These are phyloP conservation scores for Eruca vesicaria DNA, from an alignment of 441 rosid genomes.

Conservation along the genomic window DNA sequence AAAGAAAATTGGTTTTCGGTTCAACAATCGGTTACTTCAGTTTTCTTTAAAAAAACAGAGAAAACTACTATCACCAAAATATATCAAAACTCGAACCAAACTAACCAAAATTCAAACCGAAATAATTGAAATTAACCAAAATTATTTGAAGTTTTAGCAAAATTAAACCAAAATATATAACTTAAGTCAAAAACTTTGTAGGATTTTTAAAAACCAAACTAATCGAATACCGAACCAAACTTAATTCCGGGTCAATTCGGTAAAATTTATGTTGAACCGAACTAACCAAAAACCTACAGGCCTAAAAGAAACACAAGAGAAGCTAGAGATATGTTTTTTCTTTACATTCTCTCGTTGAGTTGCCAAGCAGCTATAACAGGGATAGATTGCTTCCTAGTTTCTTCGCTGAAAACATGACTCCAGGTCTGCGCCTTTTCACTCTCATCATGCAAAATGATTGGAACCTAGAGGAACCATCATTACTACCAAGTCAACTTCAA, in stretches of 20 bases:
- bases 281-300: neutral
- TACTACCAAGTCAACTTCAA: neutral
- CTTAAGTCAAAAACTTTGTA: neutral
- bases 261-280: neutral
- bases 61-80: neutral
- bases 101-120: neutral
- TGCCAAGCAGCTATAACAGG: constrained; percentile 93
- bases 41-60: neutral
- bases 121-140: neutral
- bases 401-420: constrained; percentile 89
- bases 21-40: neutral
- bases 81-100: neutral
- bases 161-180: neutral
- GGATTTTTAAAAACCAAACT: neutral
- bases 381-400: constrained; percentile 73
- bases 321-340: neutral
- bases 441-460: constrained; percentile 70
- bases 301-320: neutral
- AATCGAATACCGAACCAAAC: neutral
- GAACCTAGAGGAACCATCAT: constrained; percentile 52
- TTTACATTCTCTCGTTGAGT: constrained; percentile 91
- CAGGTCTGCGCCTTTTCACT: constrained; percentile 79
- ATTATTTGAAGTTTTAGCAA: neutral
- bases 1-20: neutral
- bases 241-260: neutral